Conservation (phyloP, 805 yeast genomes). For the Clavispora fructus region DNA sequence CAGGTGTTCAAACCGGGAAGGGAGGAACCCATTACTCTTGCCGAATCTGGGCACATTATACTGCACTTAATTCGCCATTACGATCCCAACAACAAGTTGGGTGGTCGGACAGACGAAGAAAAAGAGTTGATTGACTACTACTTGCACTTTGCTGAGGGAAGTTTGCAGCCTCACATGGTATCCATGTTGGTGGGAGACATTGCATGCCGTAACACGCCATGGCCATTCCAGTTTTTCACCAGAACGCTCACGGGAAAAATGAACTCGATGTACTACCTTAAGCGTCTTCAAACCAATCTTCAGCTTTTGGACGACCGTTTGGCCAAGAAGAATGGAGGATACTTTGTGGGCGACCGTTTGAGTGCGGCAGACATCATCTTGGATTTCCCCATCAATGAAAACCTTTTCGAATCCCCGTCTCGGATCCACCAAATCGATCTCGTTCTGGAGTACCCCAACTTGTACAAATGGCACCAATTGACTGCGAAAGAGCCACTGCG, state of each 20-base stretch:
- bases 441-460: constrained; percentile 8
- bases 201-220: constrained; percentile 27
- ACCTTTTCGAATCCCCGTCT: constrained; percentile 8
- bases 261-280: constrained; percentile 21
- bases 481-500: constrained; percentile 8
- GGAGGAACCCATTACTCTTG: constrained; percentile 25
- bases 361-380: constrained; percentile 36
- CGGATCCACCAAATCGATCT: constrained; percentile 3
- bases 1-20: constrained; percentile 10
- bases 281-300: constrained; percentile 21
- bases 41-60: constrained; percentile 59
- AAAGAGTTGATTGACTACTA: constrained; percentile 18
- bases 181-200: constrained; percentile 18
- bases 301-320: constrained; percentile 26
- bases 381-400: constrained; percentile 28
- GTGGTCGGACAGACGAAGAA: constrained; percentile 34
- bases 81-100: constrained; percentile 39
- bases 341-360: constrained; percentile 32
- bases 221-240: constrained; percentile 19
- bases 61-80: constrained; percentile 46
- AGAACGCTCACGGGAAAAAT: constrained; percentile 17
- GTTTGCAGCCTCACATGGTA: constrained; percentile 19
- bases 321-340: constrained; percentile 28
- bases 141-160: constrained; percentile 22
- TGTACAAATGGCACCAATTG: constrained; percentile 16